Conservation (phyloP, 1,284 basidiomycete genomes). For the Cutaneotrichosporon cutaneum region DNA sequence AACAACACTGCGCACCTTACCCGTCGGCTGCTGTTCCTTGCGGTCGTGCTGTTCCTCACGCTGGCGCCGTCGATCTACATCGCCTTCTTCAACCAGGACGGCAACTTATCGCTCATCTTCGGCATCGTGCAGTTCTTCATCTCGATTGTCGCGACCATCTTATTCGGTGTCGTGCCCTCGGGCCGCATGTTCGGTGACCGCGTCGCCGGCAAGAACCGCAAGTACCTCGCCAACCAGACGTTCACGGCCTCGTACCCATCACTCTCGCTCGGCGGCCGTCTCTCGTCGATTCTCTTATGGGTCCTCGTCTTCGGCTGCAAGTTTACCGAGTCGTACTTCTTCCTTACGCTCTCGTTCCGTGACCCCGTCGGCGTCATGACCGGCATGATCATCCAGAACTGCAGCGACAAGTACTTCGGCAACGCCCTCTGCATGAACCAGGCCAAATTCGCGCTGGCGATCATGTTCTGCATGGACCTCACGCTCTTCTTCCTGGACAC, state of each 20-base stretch:
- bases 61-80: constrained; percentile 89
- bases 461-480: constrained; percentile 96
- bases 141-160: constrained; percentile 72
- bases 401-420: constrained; percentile 79
- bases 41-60: constrained; percentile 78
- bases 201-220: constrained; percentile 86
- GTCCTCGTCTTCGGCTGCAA: constrained; percentile 89
- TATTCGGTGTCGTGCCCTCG: constrained; percentile 84
- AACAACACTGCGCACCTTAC: constrained; percentile 93
- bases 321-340: constrained; percentile 92
- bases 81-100: constrained; percentile 68
- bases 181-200: constrained; percentile 88
- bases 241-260: constrained; percentile 90
- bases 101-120: constrained; percentile 70
- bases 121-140: constrained; percentile 91
- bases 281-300: constrained; percentile 78
- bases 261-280: constrained; percentile 62
- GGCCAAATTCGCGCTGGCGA: constrained; percentile 83
- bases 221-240: constrained; percentile 92
- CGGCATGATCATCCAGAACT: constrained; percentile 85
- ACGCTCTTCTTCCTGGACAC: constrained; percentile 95
- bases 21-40: constrained; percentile 77
- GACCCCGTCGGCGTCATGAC: constrained; percentile 88
- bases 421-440: constrained; percentile 78
- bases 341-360: constrained; percentile 87